Evolutionary conservation across 179 eudicot genomes (phyloP).

Genomic region (Beta macrorhiza): DNA sequence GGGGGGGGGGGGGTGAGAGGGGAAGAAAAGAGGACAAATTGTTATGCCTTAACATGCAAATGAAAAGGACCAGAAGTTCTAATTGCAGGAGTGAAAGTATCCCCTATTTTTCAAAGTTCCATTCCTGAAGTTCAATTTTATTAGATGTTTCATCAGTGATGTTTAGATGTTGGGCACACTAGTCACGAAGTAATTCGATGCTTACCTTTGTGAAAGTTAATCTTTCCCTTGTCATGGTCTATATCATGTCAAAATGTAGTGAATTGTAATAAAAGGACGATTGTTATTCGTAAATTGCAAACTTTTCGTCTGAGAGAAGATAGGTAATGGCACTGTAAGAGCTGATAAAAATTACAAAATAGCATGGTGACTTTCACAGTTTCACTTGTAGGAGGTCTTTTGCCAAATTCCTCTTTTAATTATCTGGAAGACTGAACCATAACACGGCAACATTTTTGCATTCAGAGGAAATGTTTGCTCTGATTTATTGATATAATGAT

Average conservation of each 20-base stretch:
- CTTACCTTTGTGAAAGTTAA: not conserved
- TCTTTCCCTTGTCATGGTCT: not conserved
- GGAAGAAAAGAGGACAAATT: too few species aligned
- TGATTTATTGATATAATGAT: not conserved
- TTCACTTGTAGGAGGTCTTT: not conserved
- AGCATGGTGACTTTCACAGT: not conserved
- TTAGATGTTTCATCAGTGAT: not conserved
- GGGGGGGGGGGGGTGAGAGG: too few species aligned
- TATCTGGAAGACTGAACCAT: not conserved
- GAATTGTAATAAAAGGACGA: too few species aligned
- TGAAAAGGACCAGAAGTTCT: too few species aligned
- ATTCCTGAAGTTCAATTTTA: too few species aligned
- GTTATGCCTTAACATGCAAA: too few species aligned
- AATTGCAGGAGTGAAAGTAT: too few species aligned
- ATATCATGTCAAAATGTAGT: not conserved
- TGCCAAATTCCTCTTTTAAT: not conserved
- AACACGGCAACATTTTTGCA: not conserved
- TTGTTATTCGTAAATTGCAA: not conserved
- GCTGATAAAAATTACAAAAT: not conserved
- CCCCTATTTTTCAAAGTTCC: too few species aligned
- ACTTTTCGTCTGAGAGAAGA: not conserved
- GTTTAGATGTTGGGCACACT: not conserved
- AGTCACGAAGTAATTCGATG: not conserved
- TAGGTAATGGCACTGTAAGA: constrained; percentile 1
- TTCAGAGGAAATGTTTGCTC: not conserved